Base-by-base conservation (phyloP, 805 yeast genomes). In the Phaffomyces thermotolerans region DNA sequence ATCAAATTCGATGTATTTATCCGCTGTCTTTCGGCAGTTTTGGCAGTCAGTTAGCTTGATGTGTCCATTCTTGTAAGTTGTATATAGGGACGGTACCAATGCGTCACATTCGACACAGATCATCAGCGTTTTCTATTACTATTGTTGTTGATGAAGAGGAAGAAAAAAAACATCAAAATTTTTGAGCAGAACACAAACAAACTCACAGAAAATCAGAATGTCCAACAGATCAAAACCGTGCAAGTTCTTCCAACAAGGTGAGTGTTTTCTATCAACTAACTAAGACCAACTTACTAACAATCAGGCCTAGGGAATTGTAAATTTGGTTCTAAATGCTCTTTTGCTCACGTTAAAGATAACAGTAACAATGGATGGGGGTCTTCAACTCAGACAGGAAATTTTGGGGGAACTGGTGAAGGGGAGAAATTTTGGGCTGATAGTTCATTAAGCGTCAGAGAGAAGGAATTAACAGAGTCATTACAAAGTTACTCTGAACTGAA, bases 1-100 rank as follows among this genome's bases (percentile, higher is more conserved):
- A 60, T 93, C 99, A 50, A 79, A 82, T 60, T 93, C 99, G 27
- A 91, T 81, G 64, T 93, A 93, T 58, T 84, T 83, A 63, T 93
- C 99, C 3, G 89, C 95, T 20, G 84, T 79, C 40, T 73, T 69
- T 27, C 76, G 72, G 60, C 99, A 93, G 25, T 65, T 60, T 3
- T 76, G 65, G 57, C 98, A 93, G 29, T 80, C 79, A 0, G 95
- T 81, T 33, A 88, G 72, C 50, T 84, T 79, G 39, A 91, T 86
- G 54, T 88, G 89, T 37, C 81, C 79, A 45, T 83, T 80, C 25
- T 90, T 77, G 62, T 85, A 90, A 51, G 70, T 72, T 20, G 82
- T 80, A 65, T 76, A 91, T 32, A 90, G 71, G 1, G 84, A 69
- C 15, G 70, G 68, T 31, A 81, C 83, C 4, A 81, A 77, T 34